Evolutionary conservation across 2,329 filamentous ascomycete species (phyloP).

Genomic region (Trichoderma hamatum): DNA sequence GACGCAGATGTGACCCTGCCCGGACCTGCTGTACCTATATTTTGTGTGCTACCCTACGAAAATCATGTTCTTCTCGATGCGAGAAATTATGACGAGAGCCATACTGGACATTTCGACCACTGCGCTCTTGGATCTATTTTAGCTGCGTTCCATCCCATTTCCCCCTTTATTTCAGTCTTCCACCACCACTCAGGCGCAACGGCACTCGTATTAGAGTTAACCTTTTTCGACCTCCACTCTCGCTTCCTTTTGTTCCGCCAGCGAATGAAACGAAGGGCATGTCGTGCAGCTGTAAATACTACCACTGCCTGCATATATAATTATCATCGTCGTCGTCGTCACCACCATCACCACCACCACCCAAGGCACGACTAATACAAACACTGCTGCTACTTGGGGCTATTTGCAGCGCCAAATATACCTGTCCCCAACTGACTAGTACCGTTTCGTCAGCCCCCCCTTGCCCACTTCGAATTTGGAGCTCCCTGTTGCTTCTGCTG

Average conservation of each 20-base stretch:
- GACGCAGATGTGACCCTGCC: neutral
- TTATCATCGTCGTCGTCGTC: neutral
- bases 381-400: neutral
- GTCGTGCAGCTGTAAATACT: neutral
- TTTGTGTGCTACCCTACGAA: neutral
- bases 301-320: neutral
- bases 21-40: neutral
- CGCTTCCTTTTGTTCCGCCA: conserved; percentile 16
- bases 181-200: conserved; percentile 15
- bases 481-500: conserved; percentile 26
- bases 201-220: conserved; percentile 27
- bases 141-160: conserved; percentile 26
- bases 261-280: conserved; percentile 12
- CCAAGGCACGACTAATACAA: neutral
- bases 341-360: neutral
- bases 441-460: conserved; percentile 14
- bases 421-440: conserved; percentile 16
- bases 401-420: neutral
- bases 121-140: conserved; percentile 17
- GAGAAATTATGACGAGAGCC: neutral
- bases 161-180: conserved; percentile 25
- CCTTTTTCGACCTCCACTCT: conserved; percentile 22
- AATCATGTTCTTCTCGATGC: neutral
- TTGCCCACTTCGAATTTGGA: conserved; percentile 21
- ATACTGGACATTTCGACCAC: neutral